These are phyloP conservation scores for Euphorbia schlechtendalii DNA, from an alignment of 441 rosid genomes.

Conservation along the genomic window DNA sequence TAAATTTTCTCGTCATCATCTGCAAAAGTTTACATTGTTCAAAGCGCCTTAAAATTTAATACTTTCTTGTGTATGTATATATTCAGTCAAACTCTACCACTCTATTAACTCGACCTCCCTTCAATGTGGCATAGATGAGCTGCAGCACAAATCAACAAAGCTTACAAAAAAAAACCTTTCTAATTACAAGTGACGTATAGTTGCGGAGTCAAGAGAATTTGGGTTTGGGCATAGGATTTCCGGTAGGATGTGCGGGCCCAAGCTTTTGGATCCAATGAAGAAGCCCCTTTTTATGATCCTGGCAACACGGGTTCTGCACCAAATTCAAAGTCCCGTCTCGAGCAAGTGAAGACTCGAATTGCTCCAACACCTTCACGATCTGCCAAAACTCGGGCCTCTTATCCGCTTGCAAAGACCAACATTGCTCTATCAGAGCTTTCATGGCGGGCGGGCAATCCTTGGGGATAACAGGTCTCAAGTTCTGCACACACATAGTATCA, in stretches of 20 bases:
- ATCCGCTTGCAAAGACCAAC: slow-evolving; percentile 82
- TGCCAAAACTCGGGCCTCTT: slow-evolving; percentile 97
- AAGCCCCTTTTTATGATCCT: slow-evolving; percentile 72
- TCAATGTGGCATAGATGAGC: slow-evolving; percentile 18
- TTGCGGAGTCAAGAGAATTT: slow-evolving; percentile 42
- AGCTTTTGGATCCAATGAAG: slow-evolving; percentile 88
- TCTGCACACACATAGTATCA: slow-evolving; percentile 29
- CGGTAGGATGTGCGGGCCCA: slow-evolving; percentile 44
- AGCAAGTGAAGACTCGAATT: slow-evolving; percentile 53
- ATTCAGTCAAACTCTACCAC: slow-evolving; percentile 18
- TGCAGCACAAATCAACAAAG: slow-evolving; percentile 24
- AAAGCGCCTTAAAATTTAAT: slow-evolving; percentile 19
- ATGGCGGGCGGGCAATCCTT: slow-evolving; percentile 59
- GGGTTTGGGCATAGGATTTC: slow-evolving; percentile 47
- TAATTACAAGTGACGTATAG: slow-evolving; percentile 28
- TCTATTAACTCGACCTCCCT: slow-evolving; percentile 26
- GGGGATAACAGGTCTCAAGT: slow-evolving; percentile 76
- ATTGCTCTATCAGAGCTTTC: slow-evolving; percentile 82
- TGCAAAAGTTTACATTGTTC: slow-evolving; percentile 9
- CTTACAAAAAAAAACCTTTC: slow-evolving; percentile 25
- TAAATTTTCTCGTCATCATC: slow-evolving; percentile 1
- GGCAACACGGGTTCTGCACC: slow-evolving; percentile 34
- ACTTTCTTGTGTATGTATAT: slow-evolving; percentile 15
- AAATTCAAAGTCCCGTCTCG: slow-evolving; percentile 61
- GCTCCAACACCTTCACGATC: slow-evolving; percentile 78